Conservation (phyloP, 225 moss, liverwort and hornwort species). For the Physcomitrellopsis africana region DNA sequence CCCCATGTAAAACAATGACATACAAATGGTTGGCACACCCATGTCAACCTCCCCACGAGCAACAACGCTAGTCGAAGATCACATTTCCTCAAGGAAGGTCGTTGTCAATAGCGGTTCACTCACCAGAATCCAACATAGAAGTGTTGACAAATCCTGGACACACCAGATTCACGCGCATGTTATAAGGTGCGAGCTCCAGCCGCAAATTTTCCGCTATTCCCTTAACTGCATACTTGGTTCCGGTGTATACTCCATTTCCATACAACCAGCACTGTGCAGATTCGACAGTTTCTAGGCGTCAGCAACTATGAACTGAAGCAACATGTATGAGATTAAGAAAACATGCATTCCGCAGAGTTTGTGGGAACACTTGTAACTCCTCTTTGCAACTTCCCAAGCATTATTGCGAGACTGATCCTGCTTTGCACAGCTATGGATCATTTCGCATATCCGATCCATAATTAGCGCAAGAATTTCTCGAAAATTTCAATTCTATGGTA, state of each 20-base stretch:
- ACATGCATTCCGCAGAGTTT: not conserved
- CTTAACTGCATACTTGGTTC: constrained; percentile 78
- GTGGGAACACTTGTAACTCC: not conserved
- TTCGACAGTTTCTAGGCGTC: constrained; percentile 23
- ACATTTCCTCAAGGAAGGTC: not conserved
- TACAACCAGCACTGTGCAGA: constrained; percentile 75
- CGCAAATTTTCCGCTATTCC: constrained; percentile 86
- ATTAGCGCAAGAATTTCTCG: too few species aligned
- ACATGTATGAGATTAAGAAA: not conserved
- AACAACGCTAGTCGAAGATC: constrained; percentile 7
- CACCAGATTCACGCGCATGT: constrained; percentile 78
- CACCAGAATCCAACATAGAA: constrained; percentile 70
- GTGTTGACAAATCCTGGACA: constrained; percentile 87
- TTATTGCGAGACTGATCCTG: not conserved
- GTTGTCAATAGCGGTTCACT: constrained; percentile 12
- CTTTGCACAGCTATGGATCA: too few species aligned
- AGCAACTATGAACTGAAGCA: not conserved
- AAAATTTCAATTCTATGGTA: too few species aligned
- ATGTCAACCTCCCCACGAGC: not conserved
- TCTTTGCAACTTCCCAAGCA: not conserved
- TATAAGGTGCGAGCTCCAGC: constrained; percentile 80
- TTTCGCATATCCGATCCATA: too few species aligned
- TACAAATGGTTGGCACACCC: not conserved
- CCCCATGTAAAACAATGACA: too few species aligned
- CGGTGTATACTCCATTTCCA: constrained; percentile 87